A percentile compares a stretch with the other conserved stretches of the same genome.
Evolutionary conservation across 1,284 basidiomycete species (phyloP).

Genomic region (Ustilago esculenta): DNA sequence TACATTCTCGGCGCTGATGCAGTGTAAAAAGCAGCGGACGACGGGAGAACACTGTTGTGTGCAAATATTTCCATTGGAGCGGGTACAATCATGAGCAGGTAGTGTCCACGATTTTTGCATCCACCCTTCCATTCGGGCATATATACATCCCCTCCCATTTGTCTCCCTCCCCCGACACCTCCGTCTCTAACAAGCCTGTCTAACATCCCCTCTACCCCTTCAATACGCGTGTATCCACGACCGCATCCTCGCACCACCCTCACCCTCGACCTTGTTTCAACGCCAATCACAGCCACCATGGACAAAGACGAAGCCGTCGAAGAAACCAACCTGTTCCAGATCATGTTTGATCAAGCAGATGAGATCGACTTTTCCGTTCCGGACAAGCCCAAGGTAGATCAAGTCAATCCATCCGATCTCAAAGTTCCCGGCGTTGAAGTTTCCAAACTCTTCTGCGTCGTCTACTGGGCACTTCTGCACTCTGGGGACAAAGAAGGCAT

Average conservation of each 20-base stretch:
- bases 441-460: constrained; percentile 39
- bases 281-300: constrained; percentile 1
- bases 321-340: constrained; percentile 51
- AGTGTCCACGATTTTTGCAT: neutral
- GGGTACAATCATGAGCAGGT: too few species aligned
- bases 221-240: neutral
- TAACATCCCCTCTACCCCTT: too few species aligned
- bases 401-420: constrained; percentile 38
- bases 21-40: too few species aligned
- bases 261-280: neutral
- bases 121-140: neutral
- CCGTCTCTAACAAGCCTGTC: too few species aligned
- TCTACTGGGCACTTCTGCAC: constrained; percentile 51
- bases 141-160: neutral
- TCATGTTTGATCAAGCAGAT: constrained; percentile 53
- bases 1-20: too few species aligned
- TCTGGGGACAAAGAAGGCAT: constrained; percentile 45
- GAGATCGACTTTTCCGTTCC: constrained; percentile 52
- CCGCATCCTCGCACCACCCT: neutral
- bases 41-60: too few species aligned
- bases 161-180: neutral
- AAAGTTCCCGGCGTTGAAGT: constrained; percentile 46
- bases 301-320: constrained; percentile 20
- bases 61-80: too few species aligned
- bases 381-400: constrained; percentile 7